Evolutionary conservation across 345 rosid genomes (phyloP), one percentile per base, ranked within the genome.

Genomic region (Euclidium syriacum): DNA sequence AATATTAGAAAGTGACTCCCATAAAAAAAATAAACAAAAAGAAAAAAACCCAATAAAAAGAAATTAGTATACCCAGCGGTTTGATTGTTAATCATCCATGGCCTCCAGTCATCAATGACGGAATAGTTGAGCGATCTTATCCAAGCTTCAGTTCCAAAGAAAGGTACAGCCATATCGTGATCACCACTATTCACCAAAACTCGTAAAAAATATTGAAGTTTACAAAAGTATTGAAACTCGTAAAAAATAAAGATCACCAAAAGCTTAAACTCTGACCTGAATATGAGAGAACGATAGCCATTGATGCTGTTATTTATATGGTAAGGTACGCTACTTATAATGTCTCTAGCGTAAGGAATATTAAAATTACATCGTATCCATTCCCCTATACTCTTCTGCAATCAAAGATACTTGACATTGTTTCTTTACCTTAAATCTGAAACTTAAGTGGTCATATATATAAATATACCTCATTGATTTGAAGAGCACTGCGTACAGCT

Each of bases 141-240:
- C 87, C 92, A 86, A n/a, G 76, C 82, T 75, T 83, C 80, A 40
- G 94, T 81, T 30, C 72, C 87, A 68, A 75, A 1, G 60, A 62
- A 78, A 3, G 92, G 81, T 23, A 80, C 59, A 0, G 22, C 0
- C 58, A 77, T n/a, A 69, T 86, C 89, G 18, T 76, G 92, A 47
- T 86, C 92, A 2, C 92, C 87, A 25, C 92, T 85, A 68, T 64
- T 22, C 18, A 10, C 6, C 16, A 20, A 59, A 49, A 58, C 36
- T 10, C 22, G n/a, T 14, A 8, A 0, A 55, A 46, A n/a, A n/a
- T n/a, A n/a, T n/a, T n/a, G n/a, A n/a, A 66, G 0, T 20, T 52
- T 19, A 39, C n/a, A n/a, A 27, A 20, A 39, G 17, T 32, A 3
- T 64, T 40, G 52, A 64, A 23, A 4, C 36, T 52, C 30, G 42